phyloP scores from a whole-genome alignment of 352 stramenopile species.

The Globisporangium apiculatum region DNA sequence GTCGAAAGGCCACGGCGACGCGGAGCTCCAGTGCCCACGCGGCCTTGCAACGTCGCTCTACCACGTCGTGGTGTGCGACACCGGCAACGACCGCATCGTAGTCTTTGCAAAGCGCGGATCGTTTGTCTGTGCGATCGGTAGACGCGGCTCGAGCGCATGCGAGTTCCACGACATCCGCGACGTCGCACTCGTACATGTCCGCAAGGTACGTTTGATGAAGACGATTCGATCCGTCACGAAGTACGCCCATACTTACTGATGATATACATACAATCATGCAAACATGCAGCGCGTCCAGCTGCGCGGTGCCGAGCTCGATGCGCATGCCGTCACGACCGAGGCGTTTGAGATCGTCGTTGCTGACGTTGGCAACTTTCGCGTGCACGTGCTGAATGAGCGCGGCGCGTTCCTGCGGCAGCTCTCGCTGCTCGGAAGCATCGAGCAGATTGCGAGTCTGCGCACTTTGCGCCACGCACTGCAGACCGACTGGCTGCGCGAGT shows the following conservation, averaged over 20 bases:
- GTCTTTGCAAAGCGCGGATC: constrained; percentile 50
- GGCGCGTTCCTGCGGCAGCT: constrained; percentile 44
- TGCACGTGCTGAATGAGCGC: constrained; percentile 61
- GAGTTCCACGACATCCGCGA: constrained; percentile 49
- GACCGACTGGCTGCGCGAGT: constrained; percentile 23
- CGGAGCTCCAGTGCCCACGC: constrained; percentile 31
- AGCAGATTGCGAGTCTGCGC: constrained; percentile 38
- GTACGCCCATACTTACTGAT: no score
- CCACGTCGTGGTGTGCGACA: constrained; percentile 56
- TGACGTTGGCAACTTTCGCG: constrained; percentile 55
- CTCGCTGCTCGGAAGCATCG: constrained; percentile 31
- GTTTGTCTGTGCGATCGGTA: constrained; percentile 39
- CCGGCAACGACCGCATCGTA: constrained; percentile 36
- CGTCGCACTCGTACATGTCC: constrained; percentile 47
- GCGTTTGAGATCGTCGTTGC: constrained; percentile 65
- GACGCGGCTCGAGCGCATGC: constrained; percentile 23
- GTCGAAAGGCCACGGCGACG: constrained; percentile 19
- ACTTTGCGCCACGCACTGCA: constrained; percentile 22
- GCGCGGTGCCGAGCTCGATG: constrained; percentile 26
- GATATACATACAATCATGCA: no score
- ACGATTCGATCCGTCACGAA: no score
- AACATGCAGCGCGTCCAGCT: constrained; percentile 27
- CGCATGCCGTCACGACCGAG: constrained; percentile 33
- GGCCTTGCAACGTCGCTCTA: constrained; percentile 61
- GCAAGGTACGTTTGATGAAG: constrained; percentile 34